These are phyloP conservation scores for Penicillium riverlandense DNA, from an alignment of 495 filamentous ascomycete species.

Conservation along the genomic window DNA sequence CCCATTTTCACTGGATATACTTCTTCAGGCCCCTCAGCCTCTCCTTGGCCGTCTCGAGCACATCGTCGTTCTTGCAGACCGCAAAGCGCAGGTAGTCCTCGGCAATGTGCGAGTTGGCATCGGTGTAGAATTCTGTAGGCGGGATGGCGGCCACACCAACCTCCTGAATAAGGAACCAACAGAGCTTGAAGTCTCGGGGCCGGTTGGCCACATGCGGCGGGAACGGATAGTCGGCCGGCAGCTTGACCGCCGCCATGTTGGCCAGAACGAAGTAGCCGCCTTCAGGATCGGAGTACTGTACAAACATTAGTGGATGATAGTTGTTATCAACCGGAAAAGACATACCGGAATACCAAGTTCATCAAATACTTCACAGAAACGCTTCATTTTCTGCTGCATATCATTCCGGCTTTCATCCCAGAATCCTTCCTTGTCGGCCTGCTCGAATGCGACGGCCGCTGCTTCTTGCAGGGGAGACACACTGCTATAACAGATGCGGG, in stretches of 20 bases:
- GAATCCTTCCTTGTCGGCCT: constrained; percentile 77
- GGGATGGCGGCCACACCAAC: constrained; percentile 93
- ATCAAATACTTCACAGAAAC: constrained; percentile 80
- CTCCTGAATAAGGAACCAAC: constrained; percentile 95
- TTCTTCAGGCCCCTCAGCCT: constrained; percentile 78
- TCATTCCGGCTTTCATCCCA: constrained; percentile 79
- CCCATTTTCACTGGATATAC: constrained; percentile 47
- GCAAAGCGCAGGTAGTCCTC: constrained; percentile 94
- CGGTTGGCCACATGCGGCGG: constrained; percentile 78
- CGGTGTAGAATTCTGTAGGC: constrained; percentile 93
- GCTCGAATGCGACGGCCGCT: constrained; percentile 89
- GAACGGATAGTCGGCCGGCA: constrained; percentile 78
- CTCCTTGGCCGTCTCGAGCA: constrained; percentile 86
- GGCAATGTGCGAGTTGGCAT: constrained; percentile 70
- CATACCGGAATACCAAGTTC: constrained; percentile 74
- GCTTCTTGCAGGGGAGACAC: constrained; percentile 94
- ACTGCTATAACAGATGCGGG: constrained; percentile 90
- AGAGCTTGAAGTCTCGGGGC: constrained; percentile 86
- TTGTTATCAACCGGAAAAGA: not conserved
- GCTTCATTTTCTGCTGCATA: constrained; percentile 83
- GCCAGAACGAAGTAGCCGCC: constrained; percentile 95
- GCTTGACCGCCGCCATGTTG: constrained; percentile 76
- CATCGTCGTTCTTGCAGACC: constrained; percentile 90
- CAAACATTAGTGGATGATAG: constrained; percentile 1
- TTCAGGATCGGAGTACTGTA: constrained; percentile 78